phyloP scores from a whole-genome alignment of 129 eudicot species.

The Arctium lappa region DNA sequence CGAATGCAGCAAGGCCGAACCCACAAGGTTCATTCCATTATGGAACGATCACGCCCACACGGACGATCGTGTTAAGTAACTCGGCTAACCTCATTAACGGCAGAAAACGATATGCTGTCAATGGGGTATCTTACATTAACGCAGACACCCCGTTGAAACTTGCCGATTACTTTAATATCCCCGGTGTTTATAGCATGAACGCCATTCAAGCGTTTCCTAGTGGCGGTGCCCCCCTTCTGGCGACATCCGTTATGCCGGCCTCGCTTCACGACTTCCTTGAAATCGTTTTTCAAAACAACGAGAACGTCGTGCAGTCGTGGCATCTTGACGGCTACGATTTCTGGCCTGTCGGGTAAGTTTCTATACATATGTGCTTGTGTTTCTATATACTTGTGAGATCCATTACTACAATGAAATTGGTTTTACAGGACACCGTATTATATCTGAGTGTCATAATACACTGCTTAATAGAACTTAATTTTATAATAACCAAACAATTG shows the following conservation, averaged over 20 bases:
- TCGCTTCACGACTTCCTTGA: conserved; percentile 74
- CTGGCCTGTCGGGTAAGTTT: conserved; percentile 89
- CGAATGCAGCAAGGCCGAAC: conserved; percentile 97
- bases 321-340: conserved; percentile 98
- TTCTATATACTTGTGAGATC: not conserved
- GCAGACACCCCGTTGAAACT: conserved; percentile 91
- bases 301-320: conserved; percentile 73
- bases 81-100: conserved; percentile 69
- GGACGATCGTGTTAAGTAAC: conserved; percentile 62
- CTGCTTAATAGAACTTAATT: too few species aligned
- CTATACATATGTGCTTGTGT: not conserved
- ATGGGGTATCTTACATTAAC: conserved; percentile 69
- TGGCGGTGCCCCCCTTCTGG: conserved; percentile 38
- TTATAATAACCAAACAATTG: too few species aligned
- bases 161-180: conserved; percentile 88
- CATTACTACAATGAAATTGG: not conserved
- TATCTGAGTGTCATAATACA: too few species aligned
- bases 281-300: conserved; percentile 84
- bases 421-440: not conserved
- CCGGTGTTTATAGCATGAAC: conserved; percentile 67
- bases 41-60: conserved; percentile 58
- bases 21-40: conserved; percentile 97
- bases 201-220: conserved; percentile 62
- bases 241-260: conserved; percentile 63
- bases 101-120: conserved; percentile 80